Conservation (phyloP, 495 filamentous ascomycete species). For the Penicillium daleae region DNA sequence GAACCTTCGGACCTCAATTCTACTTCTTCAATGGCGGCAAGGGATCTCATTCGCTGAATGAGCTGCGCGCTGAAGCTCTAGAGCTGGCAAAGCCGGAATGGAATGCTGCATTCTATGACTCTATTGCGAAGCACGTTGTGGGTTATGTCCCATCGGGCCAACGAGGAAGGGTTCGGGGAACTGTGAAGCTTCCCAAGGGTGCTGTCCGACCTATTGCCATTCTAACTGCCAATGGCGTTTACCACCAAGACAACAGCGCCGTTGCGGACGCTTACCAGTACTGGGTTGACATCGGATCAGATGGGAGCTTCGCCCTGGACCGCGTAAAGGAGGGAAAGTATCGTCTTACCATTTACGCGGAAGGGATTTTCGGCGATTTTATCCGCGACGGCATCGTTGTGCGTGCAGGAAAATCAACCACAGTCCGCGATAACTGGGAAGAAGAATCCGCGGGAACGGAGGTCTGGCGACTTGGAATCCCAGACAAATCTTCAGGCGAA, state of each 20-base stretch:
- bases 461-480: slow-evolving; percentile 58
- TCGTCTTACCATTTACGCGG: slow-evolving; percentile 59
- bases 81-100: slow-evolving; percentile 49
- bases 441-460: slow-evolving; percentile 55
- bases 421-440: slow-evolving; percentile 43
- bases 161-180: slow-evolving; percentile 47
- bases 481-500: slow-evolving; percentile 59
- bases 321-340: slow-evolving; percentile 56
- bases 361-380: slow-evolving; percentile 59
- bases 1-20: slow-evolving; percentile 60
- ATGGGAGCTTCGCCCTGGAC: slow-evolving; percentile 51
- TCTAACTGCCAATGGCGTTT: slow-evolving; percentile 52
- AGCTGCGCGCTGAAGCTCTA: slow-evolving; percentile 52
- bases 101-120: slow-evolving; percentile 60
- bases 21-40: slow-evolving; percentile 60
- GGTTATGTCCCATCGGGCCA: slow-evolving; percentile 52
- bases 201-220: slow-evolving; percentile 53
- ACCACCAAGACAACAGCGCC: slow-evolving; percentile 61
- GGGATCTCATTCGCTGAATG: slow-evolving; percentile 40
- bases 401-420: slow-evolving; percentile 34
- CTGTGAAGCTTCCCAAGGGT: slow-evolving; percentile 48
- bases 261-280: slow-evolving; percentile 57
- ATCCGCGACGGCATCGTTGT: slow-evolving; percentile 47
- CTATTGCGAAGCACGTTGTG: slow-evolving; percentile 56
- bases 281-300: slow-evolving; percentile 54